Conservation (phyloP, 208 protist genomes). For the Ichthyophonus hoferi region DNA sequence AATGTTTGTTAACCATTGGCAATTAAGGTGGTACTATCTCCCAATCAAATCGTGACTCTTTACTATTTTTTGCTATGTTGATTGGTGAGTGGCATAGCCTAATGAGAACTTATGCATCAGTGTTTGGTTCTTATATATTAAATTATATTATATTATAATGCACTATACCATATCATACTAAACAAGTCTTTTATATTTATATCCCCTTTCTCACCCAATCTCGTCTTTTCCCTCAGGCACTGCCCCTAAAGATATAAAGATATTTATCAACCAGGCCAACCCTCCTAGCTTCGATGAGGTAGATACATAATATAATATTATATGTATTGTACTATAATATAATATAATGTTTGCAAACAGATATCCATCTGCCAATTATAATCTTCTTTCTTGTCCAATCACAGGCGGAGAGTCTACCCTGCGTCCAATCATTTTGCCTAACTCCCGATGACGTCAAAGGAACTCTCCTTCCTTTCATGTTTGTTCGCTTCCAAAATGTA, state of each 20-base stretch:
- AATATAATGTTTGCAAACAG: too few relatives aligned
- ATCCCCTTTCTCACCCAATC: not conserved
- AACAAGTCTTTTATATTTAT: too few relatives aligned
- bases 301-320: too few relatives aligned
- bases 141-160: too few relatives aligned
- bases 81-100: too few relatives aligned
- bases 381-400: too few relatives aligned
- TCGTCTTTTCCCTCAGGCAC: not conserved
- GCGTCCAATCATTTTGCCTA: constrained; percentile 42
- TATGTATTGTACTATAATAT: too few relatives aligned
- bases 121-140: not conserved
- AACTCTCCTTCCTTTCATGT: constrained; percentile 39
- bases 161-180: too few relatives aligned
- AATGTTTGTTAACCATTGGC: too few relatives aligned
- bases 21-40: too few relatives aligned
- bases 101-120: too few relatives aligned
- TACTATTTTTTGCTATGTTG: not conserved
- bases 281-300: constrained; percentile 16
- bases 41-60: not conserved
- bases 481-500: constrained; percentile 59
- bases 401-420: constrained; percentile 16
- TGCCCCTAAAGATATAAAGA: not conserved
- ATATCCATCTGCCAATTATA: too few relatives aligned
- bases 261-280: constrained; percentile 18
- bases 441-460: constrained; percentile 37